phyloP scores from a whole-genome alignment of 1,139 yeast species.

The Taphrina wiesneri region DNA sequence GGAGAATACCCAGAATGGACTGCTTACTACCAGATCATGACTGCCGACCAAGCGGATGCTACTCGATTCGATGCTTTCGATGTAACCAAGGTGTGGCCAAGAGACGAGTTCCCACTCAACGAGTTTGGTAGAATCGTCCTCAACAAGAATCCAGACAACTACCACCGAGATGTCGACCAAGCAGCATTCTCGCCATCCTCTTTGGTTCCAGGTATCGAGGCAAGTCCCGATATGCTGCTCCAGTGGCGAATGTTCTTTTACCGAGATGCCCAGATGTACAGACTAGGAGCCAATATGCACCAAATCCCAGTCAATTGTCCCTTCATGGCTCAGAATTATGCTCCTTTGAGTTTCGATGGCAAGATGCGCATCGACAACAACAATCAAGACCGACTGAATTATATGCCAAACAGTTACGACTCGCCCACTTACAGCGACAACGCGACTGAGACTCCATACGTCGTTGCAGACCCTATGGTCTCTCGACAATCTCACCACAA shows the following conservation, averaged over 20 bases:
- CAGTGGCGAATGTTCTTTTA: slow-evolving; percentile 61
- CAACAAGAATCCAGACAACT: slow-evolving; percentile 59
- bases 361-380: slow-evolving; percentile 71
- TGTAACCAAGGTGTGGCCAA: slow-evolving; percentile 67
- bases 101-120: slow-evolving; percentile 58
- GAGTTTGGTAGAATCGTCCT: slow-evolving; percentile 59
- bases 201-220: slow-evolving; percentile 61
- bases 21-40: slow-evolving; percentile 66
- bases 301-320: slow-evolving; percentile 63
- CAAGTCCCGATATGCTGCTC: slow-evolving; percentile 62
- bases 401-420: slow-evolving; percentile 39
- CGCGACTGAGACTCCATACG: slow-evolving; percentile 16
- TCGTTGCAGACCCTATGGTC: slow-evolving; percentile 21
- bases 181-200: slow-evolving; percentile 63
- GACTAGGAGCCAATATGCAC: slow-evolving; percentile 63
- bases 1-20: slow-evolving; percentile 68
- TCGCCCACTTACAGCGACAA: slow-evolving; percentile 10
- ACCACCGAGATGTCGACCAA: slow-evolving; percentile 62
- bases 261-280: slow-evolving; percentile 62
- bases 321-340: slow-evolving; percentile 42
- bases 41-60: slow-evolving; percentile 61
- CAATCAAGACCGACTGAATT: slow-evolving; percentile 79
- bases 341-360: slow-evolving; percentile 67
- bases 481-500: slow-evolving; percentile 27
- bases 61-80: slow-evolving; percentile 57